Percentiles rank a stretch among this genome's conserved stretches.
Conservation (phyloP, 2,329 filamentous ascomycete genomes). For the Davidsoniella virescens region DNA sequence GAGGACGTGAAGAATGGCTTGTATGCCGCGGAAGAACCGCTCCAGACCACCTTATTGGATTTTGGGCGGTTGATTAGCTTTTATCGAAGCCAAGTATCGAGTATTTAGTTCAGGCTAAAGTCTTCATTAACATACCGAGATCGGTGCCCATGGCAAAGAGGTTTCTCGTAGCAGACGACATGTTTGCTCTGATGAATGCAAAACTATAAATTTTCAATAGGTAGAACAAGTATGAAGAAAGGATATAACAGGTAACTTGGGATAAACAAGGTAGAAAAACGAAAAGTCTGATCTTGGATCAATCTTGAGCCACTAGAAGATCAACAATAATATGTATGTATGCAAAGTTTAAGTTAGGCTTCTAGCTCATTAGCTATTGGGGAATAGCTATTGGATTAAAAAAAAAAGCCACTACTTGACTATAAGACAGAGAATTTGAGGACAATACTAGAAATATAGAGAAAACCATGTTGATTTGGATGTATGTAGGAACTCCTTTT, state of each 20-base stretch:
- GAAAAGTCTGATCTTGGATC: background rate
- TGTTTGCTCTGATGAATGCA: background rate
- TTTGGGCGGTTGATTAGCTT: conserved; percentile 26
- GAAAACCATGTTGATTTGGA: no score
- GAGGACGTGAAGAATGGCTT: conserved; percentile 33
- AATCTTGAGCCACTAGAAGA: no score
- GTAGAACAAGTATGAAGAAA: background rate
- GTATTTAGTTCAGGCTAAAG: background rate
- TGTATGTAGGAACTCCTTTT: no score
- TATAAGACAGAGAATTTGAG: no score
- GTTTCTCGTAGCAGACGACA: conserved; percentile 3
- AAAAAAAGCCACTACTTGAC: no score
- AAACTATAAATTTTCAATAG: no score
- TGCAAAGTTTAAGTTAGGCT: no score
- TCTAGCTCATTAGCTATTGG: no score
- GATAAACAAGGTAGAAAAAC: background rate
- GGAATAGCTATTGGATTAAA: no score
- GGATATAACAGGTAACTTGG: background rate
- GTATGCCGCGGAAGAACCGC: conserved; percentile 41
- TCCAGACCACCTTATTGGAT: conserved; percentile 39
- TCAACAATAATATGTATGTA: no score
- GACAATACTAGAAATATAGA: no score
- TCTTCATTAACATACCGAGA: conserved; percentile 22
- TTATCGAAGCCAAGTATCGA: conserved; percentile 21
- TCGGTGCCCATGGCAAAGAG: conserved; percentile 30